A percentile compares a stretch with the other conserved stretches of the same genome.
Evolutionary conservation across 2,329 filamentous ascomycete species (phyloP).

Genomic region (Chrysoporthe deuterocubensis): DNA sequence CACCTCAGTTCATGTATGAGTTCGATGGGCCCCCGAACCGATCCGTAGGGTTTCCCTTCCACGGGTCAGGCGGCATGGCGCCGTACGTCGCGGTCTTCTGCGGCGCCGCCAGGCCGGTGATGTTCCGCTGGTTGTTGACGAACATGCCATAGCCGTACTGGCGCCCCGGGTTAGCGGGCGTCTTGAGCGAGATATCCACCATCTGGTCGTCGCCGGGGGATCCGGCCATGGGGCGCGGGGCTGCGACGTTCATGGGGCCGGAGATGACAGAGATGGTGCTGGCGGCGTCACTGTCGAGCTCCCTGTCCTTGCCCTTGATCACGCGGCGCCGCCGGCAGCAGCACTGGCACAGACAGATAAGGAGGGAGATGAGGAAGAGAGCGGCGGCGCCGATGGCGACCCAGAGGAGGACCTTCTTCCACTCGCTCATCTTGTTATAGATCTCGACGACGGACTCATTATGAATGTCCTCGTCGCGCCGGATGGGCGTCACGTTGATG

Average conservation of each 20-base stretch:
- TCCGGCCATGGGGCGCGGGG: not conserved
- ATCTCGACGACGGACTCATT: constrained; percentile 12
- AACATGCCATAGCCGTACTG: constrained; percentile 13
- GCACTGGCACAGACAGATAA: constrained; percentile 12
- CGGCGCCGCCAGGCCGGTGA: constrained; percentile 9
- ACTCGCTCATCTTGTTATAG: constrained; percentile 8
- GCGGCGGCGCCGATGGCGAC: not conserved
- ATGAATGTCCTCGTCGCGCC: constrained; percentile 1
- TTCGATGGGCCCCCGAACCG: constrained; percentile 8
- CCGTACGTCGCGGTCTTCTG: constrained; percentile 8
- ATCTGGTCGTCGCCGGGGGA: constrained; percentile 6
- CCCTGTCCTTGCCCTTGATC: not conserved
- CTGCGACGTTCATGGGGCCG: constrained; percentile 14
- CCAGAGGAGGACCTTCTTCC: constrained; percentile 14
- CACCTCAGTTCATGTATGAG: constrained; percentile 10
- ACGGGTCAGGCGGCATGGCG: not conserved
- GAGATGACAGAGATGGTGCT: constrained; percentile 9
- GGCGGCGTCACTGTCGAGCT: not conserved
- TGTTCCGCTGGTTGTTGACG: constrained; percentile 16
- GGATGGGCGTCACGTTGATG: not conserved
- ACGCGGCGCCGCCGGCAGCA: constrained; percentile 11
- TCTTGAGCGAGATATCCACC: constrained; percentile 15
- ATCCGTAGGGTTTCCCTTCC: constrained; percentile 8
- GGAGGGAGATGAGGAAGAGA: constrained; percentile 12
- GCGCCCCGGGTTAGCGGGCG: constrained; percentile 3